Base-by-base conservation (phyloP, 805 yeast species). In the Myxozyma mucilagina region DNA sequence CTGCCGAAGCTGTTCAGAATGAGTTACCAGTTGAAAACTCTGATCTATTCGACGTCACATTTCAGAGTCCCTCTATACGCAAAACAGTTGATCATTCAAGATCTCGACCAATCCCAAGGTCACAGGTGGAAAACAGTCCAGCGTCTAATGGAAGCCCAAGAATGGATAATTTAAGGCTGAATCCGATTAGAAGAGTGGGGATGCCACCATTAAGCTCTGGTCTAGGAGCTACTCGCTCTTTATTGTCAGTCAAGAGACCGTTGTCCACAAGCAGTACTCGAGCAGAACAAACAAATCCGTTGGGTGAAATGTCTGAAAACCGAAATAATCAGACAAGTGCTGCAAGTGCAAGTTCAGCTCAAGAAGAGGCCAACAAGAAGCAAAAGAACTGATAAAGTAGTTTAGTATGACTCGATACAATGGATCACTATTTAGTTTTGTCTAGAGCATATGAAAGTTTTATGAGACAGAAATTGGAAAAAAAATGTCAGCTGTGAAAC, bases 11-110 rank as follows among this genome's bases (percentile, higher is more conserved):
- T 4, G 60, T 70, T 14, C 73, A 71, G 41, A 59, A 63, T 11
- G 66, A 67, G 35, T 41, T 57, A 32, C 64, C 67, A 3, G 34
- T 71, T 14, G 62, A 70, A 31, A 56, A 59, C 5, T 56, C 58
- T 7, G 63, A 67, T 0, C 54, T 67, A 4, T 70, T 71, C 53
- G 70, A 69, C 35, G 68, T 66, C 32, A 47, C 47, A 2, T 65
- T 63, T 53, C 67, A 59, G 45, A 63, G 67, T 29, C 74, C 73
- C 11, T 66, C 68, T 14, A 57, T 71, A 41, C 58, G 71, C 36
- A 65, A 68, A 38, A 70, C 72, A n/a, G 48, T 70, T 11, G 68
- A 63, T n/a, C 73, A 70, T 41, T 50, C 69, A 16, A 51, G 44
- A 18, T 70, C 73, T 3, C 65, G 65, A 8, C 73, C 73, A 2